Percentiles rank a stretch among this genome's conserved stretches.
phyloP scores from a whole-genome alignment of 805 yeast species.

The Millerago galiae region DNA sequence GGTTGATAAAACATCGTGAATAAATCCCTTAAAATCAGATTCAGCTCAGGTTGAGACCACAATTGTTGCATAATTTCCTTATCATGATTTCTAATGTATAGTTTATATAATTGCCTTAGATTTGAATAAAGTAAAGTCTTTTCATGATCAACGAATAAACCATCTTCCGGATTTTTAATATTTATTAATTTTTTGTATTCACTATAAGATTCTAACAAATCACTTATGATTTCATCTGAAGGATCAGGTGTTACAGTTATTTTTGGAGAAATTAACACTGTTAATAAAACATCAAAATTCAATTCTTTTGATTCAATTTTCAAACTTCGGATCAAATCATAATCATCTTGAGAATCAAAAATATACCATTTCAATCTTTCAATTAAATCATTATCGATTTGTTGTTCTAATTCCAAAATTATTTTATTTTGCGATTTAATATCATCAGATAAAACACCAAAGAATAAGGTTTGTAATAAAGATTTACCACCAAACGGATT shows the following conservation, averaged over 20 bases:
- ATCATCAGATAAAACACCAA: slow-evolving; percentile 70
- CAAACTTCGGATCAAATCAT: slow-evolving; percentile 25
- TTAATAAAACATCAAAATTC: slow-evolving; percentile 15
- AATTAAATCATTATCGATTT: slow-evolving; percentile 26
- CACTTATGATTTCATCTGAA: slow-evolving; percentile 12
- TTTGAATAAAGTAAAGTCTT: slow-evolving; percentile 36
- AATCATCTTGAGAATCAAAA: slow-evolving; percentile 26
- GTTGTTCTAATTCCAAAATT: slow-evolving; percentile 38
- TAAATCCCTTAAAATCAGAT: slow-evolving; percentile 66
- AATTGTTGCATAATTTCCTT: slow-evolving; percentile 66
- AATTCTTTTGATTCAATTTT: slow-evolving; percentile 18
- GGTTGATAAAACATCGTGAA: slow-evolving; percentile 72
- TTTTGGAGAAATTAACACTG: slow-evolving; percentile 20
- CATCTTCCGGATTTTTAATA: slow-evolving; percentile 11
- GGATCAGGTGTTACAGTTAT: slow-evolving; percentile 8
- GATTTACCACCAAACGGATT: slow-evolving; percentile 66
- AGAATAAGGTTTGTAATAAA: slow-evolving; percentile 66
- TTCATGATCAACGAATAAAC: slow-evolving; percentile 17
- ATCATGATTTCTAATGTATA: slow-evolving; percentile 65
- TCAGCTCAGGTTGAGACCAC: slow-evolving; percentile 82
- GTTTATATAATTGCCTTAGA: slow-evolving; percentile 55
- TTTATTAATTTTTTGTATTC: slow-evolving; percentile 24
- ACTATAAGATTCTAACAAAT: slow-evolving; percentile 21
- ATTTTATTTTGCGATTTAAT: slow-evolving; percentile 54
- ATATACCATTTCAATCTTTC: slow-evolving; percentile 27